These are phyloP conservation scores for Backusella tarrabulga DNA, from an alignment of 192 early-diverging fungal species.

Conservation along the genomic window DNA sequence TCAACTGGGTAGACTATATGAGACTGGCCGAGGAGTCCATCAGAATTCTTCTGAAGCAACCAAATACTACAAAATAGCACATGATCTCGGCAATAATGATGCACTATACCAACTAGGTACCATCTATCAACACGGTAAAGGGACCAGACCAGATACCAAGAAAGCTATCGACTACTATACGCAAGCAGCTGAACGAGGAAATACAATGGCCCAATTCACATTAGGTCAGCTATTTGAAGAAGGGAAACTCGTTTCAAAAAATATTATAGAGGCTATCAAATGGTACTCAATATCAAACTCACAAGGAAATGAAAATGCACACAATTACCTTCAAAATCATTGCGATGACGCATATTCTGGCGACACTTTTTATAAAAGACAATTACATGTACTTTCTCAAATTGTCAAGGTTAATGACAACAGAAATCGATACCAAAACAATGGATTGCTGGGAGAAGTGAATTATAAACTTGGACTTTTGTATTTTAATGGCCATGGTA, in stretches of 20 bases:
- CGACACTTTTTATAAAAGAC: not conserved
- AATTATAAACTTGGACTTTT: not conserved
- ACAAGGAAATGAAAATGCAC: not conserved
- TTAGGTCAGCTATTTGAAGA: too few relatives aligned
- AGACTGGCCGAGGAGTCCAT: not conserved
- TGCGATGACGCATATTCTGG: not conserved
- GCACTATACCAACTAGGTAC: not conserved
- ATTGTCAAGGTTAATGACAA: rapidly evolving
- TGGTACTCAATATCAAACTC: not conserved
- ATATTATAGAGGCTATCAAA: not conserved
- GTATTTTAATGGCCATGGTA: not conserved
- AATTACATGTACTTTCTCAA: not conserved
- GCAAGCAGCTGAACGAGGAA: not conserved
- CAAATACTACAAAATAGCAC: not conserved
- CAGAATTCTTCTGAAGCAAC: not conserved
- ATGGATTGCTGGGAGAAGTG: not conserved
- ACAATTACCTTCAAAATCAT: not conserved
- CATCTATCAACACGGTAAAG: not conserved
- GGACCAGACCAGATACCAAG: not conserved
- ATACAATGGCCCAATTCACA: too few relatives aligned
- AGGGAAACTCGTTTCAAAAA: too few relatives aligned
- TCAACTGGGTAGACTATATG: not conserved
- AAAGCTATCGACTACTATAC: not conserved
- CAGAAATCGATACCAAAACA: not conserved
- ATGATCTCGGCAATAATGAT: not conserved